Percentiles rank a stretch among this genome's conserved stretches.
These are phyloP conservation scores for Entelexis paramagnoliae DNA, from an alignment of 1,139 yeast species.

Conservation along the genomic window DNA sequence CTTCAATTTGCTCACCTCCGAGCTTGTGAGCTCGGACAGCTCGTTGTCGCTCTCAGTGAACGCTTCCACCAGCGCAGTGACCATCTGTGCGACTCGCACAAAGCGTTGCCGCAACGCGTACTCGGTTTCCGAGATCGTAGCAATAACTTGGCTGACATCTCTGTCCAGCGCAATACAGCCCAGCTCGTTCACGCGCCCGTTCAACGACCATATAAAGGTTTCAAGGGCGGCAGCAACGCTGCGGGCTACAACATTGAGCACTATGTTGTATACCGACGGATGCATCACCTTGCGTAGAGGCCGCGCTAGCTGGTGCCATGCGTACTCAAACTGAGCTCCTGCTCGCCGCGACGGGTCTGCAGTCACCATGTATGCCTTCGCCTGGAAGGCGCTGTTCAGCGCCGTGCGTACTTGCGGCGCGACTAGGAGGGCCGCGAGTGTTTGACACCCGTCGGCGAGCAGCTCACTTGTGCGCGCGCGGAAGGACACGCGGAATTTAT, in stretches of 20 bases:
- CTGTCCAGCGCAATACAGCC: conserved; percentile 81
- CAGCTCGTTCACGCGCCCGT: conserved; percentile 62
- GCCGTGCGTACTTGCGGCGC: conserved; percentile 41
- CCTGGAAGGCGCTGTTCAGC: conserved; percentile 44
- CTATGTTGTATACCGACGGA: conserved; percentile 39
- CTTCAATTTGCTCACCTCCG: neutral
- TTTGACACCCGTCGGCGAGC: conserved; percentile 44
- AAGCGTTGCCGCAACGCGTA: conserved; percentile 71
- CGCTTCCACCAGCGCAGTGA: conserved; percentile 70
- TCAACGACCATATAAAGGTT: conserved; percentile 53
- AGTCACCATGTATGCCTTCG: conserved; percentile 41
- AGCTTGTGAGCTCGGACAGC: conserved; percentile 1
- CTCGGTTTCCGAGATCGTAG: conserved; percentile 30
- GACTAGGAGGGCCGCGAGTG: conserved; percentile 50
- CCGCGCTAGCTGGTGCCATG: conserved; percentile 54
- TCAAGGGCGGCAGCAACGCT: conserved; percentile 47
- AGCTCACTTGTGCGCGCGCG: conserved; percentile 38
- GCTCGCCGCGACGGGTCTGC: conserved; percentile 20
- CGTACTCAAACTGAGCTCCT: conserved; percentile 37
- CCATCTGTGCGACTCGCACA: conserved; percentile 70
- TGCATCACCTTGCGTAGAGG: conserved; percentile 55
- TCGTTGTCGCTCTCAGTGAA: neutral
- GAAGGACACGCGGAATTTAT: conserved; percentile 30
- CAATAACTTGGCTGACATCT: conserved; percentile 63
- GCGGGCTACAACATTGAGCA: conserved; percentile 47